Base-by-base conservation (phyloP, 2,329 filamentous ascomycete species). In the Mycogone perniciosa region DNA sequence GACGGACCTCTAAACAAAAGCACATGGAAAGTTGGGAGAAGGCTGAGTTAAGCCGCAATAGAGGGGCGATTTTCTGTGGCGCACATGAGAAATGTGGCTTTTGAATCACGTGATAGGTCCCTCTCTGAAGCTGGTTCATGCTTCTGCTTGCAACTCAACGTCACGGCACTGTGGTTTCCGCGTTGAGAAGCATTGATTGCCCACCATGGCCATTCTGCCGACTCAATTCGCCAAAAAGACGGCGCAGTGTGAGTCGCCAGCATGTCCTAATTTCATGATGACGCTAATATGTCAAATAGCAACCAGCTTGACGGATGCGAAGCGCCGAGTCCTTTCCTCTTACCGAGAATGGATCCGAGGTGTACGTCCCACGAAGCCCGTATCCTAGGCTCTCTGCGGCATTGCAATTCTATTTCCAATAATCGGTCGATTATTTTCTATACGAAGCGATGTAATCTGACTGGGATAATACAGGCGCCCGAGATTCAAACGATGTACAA, bases 401-500 rank as follows among this genome's bases (percentile, higher is more conserved):
- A 20, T 41, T 41, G 38, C n/a, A 20, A 11, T 11, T 42, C 6
- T 27, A 7, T 20, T 2, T 42, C 39, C 39, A 29, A 26, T 9
- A 4, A 2, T 42, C 20, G 20, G 13, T 42, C 39, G 39, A 29
- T 27, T 42, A 11, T 20, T 29, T 26, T 29, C 8, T 42, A 27
- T n/a, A 2, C 31, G 2, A 11, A 6, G 49, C 31, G 37, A 10
- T n/a, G 33, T 31, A 46, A 33, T 48, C 44, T 45, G 27, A 44
- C 11, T 27, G 20, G 4, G 47, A 54, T 29, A 50, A 54, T 59
- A 48, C 68, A 99, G 93, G 90, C 90, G 38, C 92, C 93, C 55
- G 91, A 97, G 70, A 92, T 99, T 66, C 93, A 97, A 72, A 87
- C 84, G 56, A 96, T 97, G 89, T 99, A 99, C 82, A 88, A 87